A percentile compares a stretch with the other conserved stretches of the same genome.
These are phyloP conservation scores for Anastatica hierochuntica DNA, from an alignment of 345 rosid genomes.

Conservation along the genomic window DNA sequence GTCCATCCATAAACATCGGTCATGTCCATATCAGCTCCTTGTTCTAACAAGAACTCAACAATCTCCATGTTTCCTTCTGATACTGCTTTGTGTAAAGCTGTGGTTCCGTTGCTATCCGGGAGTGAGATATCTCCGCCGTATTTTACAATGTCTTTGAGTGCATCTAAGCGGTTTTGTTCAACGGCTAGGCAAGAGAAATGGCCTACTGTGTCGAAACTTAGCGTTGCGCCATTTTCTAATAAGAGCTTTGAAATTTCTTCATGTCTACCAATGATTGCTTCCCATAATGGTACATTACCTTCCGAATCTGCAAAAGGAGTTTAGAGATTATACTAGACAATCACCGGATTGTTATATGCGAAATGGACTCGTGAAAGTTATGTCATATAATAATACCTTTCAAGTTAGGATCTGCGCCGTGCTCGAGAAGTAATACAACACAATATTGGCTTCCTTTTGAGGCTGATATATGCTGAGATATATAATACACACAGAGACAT, in stretches of 20 bases:
- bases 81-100: conserved; percentile 66
- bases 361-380: too few relatives aligned
- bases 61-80: conserved; percentile 54
- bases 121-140: conserved; percentile 57
- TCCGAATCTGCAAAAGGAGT: conserved; percentile 44
- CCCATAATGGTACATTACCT: conserved; percentile 82
- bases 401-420: conserved; percentile 65
- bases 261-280: conserved; percentile 61
- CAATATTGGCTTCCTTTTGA: conserved; percentile 59
- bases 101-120: conserved; percentile 36
- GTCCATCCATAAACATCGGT: conserved; percentile 71
- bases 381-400: conserved; percentile 71
- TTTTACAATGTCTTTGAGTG: conserved; percentile 40
- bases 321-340: too few relatives aligned
- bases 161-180: conserved; percentile 43
- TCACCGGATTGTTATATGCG: too few relatives aligned
- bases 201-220: conserved; percentile 46
- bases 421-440: conserved; percentile 52
- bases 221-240: conserved; percentile 47
- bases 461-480: conserved; percentile 76
- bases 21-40: conserved; percentile 51
- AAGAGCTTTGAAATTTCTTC: conserved; percentile 39
- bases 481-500: conserved; percentile 39
- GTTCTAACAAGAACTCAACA: conserved; percentile 48
- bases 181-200: conserved; percentile 46